Base-by-base conservation (phyloP, 1,284 basidiomycete species). In the Exobasidium rhododendri region DNA sequence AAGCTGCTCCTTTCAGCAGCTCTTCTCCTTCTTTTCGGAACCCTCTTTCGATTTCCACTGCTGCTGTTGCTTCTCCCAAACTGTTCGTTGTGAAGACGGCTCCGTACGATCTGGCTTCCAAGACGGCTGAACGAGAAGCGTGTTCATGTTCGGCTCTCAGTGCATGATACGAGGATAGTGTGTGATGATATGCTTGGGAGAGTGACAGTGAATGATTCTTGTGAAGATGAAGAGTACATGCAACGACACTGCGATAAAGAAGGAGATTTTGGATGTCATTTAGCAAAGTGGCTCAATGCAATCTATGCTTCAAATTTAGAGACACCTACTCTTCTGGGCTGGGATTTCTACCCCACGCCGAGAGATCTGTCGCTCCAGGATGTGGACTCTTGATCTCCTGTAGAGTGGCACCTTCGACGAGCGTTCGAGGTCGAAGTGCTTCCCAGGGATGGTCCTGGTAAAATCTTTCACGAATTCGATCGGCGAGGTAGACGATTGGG, bases 391-490 rank as follows among this genome's bases (percentile, higher is more conserved):
- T 17, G 64, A 68, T 28, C 66, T 59, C 49, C 47, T 83, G 83
- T 3, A 74, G 64, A 40, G 83, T 73, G 26, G 75, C 77, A 61
- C 72, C 72, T 82, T 98, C 94, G 0, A 90, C 86, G 55, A 98
- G 81, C 11, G 85, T 88, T 14, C 85, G 83, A 1, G 92, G 88
- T 45, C 93, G 85, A 80, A 94, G 89, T 1, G 91, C 89, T 82
- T 98, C 94, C 79, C 97, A 97, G 1, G 94, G 93, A 78, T 97
- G 94, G 82, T 98, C 94, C 58, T 85, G 84, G 83, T 94, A 97
- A 84, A 98, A 98, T 80, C 92, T 91, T 59, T 87, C 84, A 50
- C 94, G 87, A 58, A 97, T 83, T 63, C 85, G 84, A 81, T 98
- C 94, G 78, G 94, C 91, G 30, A 89, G 71, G 80, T 94, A 97